A percentile compares a stretch with the other conserved stretches of the same genome.
Conservation (phyloP, 805 yeast genomes). For the Candida adriatica region DNA sequence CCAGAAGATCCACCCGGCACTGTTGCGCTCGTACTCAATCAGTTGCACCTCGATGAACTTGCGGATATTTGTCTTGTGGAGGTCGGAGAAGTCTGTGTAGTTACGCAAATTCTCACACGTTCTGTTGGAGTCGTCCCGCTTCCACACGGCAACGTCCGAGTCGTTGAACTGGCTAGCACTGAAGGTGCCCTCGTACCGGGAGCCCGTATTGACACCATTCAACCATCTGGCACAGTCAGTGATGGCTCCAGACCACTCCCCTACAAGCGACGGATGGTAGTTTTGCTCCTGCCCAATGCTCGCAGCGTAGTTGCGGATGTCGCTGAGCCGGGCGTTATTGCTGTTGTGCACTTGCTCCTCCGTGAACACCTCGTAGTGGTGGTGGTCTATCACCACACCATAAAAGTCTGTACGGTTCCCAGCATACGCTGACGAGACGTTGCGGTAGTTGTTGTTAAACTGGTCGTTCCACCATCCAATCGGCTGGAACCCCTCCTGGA, state of each 20-base stretch:
- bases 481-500: slow-evolving; percentile 61
- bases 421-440: slow-evolving; percentile 24
- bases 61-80: slow-evolving; percentile 38
- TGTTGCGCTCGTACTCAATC: slow-evolving; percentile 39
- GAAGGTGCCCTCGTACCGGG: slow-evolving; percentile 51
- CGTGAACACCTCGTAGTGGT: slow-evolving; percentile 83
- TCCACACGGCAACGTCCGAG: slow-evolving; percentile 2
- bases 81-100: slow-evolving; percentile 34
- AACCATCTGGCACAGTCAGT: slow-evolving; percentile 69
- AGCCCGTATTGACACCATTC: slow-evolving; percentile 63
- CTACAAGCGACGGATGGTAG: slow-evolving; percentile 47
- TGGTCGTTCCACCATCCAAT: slow-evolving; percentile 49
- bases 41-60: slow-evolving; percentile 56
- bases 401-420: slow-evolving; percentile 34
- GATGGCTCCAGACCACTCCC: slow-evolving; percentile 68
- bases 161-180: slow-evolving; percentile 9
- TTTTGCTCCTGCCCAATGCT: slow-evolving; percentile 26
- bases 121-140: slow-evolving; percentile 2
- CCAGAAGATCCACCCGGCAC: slow-evolving; percentile 66
- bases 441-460: slow-evolving; percentile 26
- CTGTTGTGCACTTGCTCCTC: slow-evolving; percentile 47
- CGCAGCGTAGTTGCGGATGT: slow-evolving; percentile 27
- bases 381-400: slow-evolving; percentile 76
- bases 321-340: slow-evolving; percentile 26
- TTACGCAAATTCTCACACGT: slow-evolving; percentile 35